Conservation (phyloP, 345 rosid species). For the Arabidopsis suecica region DNA sequence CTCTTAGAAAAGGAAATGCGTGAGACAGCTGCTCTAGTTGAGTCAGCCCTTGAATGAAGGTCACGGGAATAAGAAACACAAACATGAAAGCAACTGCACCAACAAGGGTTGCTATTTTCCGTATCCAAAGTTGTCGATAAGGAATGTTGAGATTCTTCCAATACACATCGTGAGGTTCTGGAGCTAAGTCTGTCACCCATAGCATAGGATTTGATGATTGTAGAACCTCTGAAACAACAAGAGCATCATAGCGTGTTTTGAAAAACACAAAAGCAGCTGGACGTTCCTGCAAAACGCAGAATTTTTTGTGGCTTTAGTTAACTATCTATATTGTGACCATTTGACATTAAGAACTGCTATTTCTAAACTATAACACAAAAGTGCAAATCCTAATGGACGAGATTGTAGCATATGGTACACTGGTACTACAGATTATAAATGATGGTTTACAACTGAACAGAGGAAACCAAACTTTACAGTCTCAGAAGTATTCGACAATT, state of each 20-base stretch:
- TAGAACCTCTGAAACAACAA: slow-evolving; percentile 71
- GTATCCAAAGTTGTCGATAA: slow-evolving; percentile 83
- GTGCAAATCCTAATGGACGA: background rate
- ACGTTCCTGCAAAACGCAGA: slow-evolving; percentile 63
- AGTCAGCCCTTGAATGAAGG: slow-evolving; percentile 86
- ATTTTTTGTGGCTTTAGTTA: background rate
- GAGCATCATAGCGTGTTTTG: slow-evolving; percentile 82
- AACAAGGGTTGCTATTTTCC: slow-evolving; percentile 64
- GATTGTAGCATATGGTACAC: background rate
- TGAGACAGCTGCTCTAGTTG: slow-evolving; percentile 67
- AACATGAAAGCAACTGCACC: slow-evolving; percentile 77
- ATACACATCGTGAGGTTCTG: slow-evolving; percentile 86
- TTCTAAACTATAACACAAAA: background rate
- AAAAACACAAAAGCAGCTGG: slow-evolving; percentile 92
- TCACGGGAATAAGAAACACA: slow-evolving; percentile 76
- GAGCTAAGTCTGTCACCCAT: slow-evolving; percentile 90
- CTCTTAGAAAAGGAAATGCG: slow-evolving; percentile 71
- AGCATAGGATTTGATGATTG: slow-evolving; percentile 88
- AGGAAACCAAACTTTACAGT: background rate
- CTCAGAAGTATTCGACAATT: background rate
- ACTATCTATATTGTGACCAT: background rate
- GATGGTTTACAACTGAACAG: background rate
- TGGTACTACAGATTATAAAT: background rate
- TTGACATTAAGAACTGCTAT: background rate
- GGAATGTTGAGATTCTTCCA: slow-evolving; percentile 92